Evolutionary conservation across 2,329 filamentous ascomycete species (phyloP).

Genomic region (Hymenoscyphus linearis): DNA sequence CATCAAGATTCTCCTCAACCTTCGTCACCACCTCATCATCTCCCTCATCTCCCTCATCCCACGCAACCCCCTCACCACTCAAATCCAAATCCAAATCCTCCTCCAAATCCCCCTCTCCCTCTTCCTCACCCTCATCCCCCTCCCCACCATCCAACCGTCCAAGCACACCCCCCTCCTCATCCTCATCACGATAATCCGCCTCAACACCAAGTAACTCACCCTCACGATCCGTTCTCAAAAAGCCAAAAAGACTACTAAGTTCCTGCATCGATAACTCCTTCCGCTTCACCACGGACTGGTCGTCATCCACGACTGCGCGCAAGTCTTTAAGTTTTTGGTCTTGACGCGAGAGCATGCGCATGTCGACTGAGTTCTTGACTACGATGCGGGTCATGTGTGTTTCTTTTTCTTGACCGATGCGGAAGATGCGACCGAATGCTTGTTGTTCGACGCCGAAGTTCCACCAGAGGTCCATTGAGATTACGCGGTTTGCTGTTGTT

Average conservation of each 20-base stretch:
- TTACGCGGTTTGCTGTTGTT: constrained; percentile 45
- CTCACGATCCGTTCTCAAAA: constrained; percentile 34
- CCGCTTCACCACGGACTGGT: constrained; percentile 11
- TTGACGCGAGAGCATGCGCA: constrained; percentile 51
- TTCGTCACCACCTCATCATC: background rate
- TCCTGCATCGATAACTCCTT: constrained; percentile 31
- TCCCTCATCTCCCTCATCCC: background rate
- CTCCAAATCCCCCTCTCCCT: background rate
- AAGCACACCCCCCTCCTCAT: background rate
- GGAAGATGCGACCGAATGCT: constrained; percentile 53
- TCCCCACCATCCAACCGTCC: background rate
- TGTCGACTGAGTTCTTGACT: constrained; percentile 52
- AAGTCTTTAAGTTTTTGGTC: constrained; percentile 46
- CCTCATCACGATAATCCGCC: constrained; percentile 25
- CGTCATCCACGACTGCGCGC: constrained; percentile 27
- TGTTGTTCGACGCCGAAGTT: constrained; percentile 50
- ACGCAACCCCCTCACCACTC: background rate
- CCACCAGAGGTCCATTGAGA: constrained; percentile 38
- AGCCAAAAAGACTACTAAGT: constrained; percentile 42
- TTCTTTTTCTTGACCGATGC: constrained; percentile 58
- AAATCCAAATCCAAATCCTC: background rate
- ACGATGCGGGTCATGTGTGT: constrained; percentile 55
- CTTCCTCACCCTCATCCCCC: background rate
- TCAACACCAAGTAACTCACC: constrained; percentile 28
- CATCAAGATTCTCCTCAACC: background rate